Evolutionary conservation across 257 asterid genomes (phyloP), one percentile per base, ranked within the genome.

Genomic region (Misopates orontium): DNA sequence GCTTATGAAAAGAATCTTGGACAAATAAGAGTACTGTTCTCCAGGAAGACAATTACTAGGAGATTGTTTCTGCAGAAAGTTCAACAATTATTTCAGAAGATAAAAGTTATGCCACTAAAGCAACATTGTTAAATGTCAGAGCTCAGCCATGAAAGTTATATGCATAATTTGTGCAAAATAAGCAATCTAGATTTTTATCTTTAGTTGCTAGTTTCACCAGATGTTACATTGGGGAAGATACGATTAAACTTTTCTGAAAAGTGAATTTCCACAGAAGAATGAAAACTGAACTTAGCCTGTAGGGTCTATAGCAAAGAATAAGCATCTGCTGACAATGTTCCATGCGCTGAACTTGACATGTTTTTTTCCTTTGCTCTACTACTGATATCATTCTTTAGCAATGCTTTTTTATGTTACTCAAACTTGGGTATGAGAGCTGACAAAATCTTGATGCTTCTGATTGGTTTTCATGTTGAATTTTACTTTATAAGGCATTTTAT

Each of bases 1-100:
- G 17, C 24, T 23, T 68, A 28, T 70, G 66, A 49, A 56, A 24
- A 18, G 40, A 9, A 67, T 54, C 59, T 42, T 67, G 41, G 51
- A 4, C 5, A 31, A 47, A 0, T 56, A 32, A 23, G 24, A 52
- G 20, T 54, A 40, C 51, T 39, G 40, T 28, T 69, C 50, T 51
- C 18, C 51, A 49, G 60, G 56, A 57, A 40, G 39, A 23, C 28
- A 4, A 51, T 70, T 6, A 28, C 36, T 28, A 2, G 36, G 36
- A 28, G 2, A 28, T 28, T 28, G 36, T 2, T 28, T 28, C 6
- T 28, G 36, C 36, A 28, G 36, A 28, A 28, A 28, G 36, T 28
- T n/a, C 2, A 28, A 28, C 66, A 58, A 58, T 65, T 23, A 2
- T 49, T 15, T 3, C 32, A 17, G 19, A 17, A 66, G 56, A 59